Evolutionary conservation across 2,329 filamentous ascomycete genomes (phyloP), one percentile per base, ranked within the genome.

Genomic region (Fusarium proliferatum): DNA sequence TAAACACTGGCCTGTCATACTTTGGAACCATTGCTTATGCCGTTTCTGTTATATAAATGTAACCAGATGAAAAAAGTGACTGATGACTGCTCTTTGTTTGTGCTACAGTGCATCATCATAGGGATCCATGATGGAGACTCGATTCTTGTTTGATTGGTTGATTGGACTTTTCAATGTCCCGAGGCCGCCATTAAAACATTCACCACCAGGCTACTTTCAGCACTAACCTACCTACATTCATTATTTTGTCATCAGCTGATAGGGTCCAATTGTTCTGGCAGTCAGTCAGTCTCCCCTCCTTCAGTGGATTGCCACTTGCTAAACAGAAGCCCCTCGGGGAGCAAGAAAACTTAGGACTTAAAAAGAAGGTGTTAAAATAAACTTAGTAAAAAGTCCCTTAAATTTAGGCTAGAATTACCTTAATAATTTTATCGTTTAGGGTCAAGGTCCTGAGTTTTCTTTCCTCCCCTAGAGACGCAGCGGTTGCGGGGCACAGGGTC

Each of bases 81-180:
- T 39, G 34, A n/a, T 28, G 23, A 21, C 34, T 30, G 58, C 42
- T 69, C 52, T 58, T 57, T 62, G 57, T 64, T 36, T 43, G 61
- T 64, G 52, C 51, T 42, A 65, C 64, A 59, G 63, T 75, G 72
- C 64, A 74, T 69, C 60, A 69, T 67, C 52, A 51, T 51, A 34
- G 11, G 48, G 48, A 72, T 72, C 53, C 64, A 67, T 73, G 53
- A 71, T 75, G 51, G 39, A 52, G 48, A 39, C 52, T 69, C 11
- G 38, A 39, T 38, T 57, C 19, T 52, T 52, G 28, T 23, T 67
- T 46, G 46, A 61, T 62, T 63, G 52, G 56, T 49, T 68, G 26
- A 28, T 26, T 21, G 21, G 33, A 16, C 36, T 21, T 55, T 68
- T 63, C 19, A 38, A 69, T 36, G n/a, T 43, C 30, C 34, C 16